Conservation (phyloP, 257 asterid species). For the Primulina tabacum region DNA sequence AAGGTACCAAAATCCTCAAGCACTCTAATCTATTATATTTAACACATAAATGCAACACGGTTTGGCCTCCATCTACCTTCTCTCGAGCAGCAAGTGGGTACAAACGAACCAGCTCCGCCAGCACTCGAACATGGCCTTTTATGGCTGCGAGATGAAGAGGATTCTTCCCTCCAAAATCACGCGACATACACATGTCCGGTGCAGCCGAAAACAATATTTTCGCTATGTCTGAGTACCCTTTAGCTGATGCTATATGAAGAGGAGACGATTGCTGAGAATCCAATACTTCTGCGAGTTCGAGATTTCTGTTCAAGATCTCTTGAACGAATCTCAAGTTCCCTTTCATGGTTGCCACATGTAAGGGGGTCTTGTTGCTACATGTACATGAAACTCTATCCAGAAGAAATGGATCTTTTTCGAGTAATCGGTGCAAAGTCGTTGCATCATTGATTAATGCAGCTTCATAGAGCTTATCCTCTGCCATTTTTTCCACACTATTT, state of each 20-base stretch:
- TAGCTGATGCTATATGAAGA: conserved; percentile 46
- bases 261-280: conserved; percentile 37
- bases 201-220: conserved; percentile 22
- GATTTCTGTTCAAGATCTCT: conserved; percentile 26
- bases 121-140: conserved; percentile 34
- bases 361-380: conserved; percentile 35
- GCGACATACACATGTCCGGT: conserved; percentile 40
- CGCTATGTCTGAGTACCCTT: conserved; percentile 34
- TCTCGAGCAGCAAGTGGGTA: conserved; percentile 39
- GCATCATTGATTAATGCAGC: conserved; percentile 38
- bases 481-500: neutral
- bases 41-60: conserved; percentile 45
- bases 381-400: conserved; percentile 38
- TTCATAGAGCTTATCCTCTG: conserved; percentile 36
- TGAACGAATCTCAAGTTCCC: conserved; percentile 31
- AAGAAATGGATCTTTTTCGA: conserved; percentile 30
- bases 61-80: conserved; percentile 31
- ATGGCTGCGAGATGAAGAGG: conserved; percentile 56
- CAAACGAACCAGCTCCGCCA: conserved; percentile 22
- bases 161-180: conserved; percentile 48
- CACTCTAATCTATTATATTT: conserved; percentile 31
- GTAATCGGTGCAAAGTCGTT: conserved; percentile 21
- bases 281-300: conserved; percentile 31
- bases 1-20: conserved; percentile 30
- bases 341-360: conserved; percentile 42